Evolutionary conservation across 2,329 filamentous ascomycete genomes (phyloP).

Genomic region (Fusarium succisae): DNA sequence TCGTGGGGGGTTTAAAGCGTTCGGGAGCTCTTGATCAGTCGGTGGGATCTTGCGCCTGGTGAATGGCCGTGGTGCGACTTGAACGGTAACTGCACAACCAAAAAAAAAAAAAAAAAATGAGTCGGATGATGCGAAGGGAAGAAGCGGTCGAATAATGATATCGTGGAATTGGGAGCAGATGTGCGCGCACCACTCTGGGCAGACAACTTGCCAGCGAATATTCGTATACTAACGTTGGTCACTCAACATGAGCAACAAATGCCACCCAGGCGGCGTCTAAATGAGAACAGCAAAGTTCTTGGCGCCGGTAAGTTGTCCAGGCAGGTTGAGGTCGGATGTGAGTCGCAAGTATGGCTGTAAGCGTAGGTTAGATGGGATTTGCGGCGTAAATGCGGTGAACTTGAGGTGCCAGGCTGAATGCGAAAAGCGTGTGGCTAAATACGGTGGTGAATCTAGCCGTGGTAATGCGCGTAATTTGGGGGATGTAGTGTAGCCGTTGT

Average conservation of each 20-base stretch:
- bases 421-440: constrained; percentile 14
- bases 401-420: constrained; percentile 16
- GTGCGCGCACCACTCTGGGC: background rate
- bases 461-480: constrained; percentile 10
- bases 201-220: constrained; percentile 2
- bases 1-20: constrained; percentile 19
- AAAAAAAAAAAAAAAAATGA: background rate
- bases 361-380: constrained; percentile 21
- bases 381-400: constrained; percentile 30
- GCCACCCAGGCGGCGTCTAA: background rate
- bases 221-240: constrained; percentile 7
- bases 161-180: background rate
- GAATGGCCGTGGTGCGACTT: background rate
- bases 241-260: constrained; percentile 5
- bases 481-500: constrained; percentile 24
- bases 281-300: background rate
- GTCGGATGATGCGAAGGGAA: background rate
- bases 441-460: constrained; percentile 15
- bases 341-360: constrained; percentile 20
- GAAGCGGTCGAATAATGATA: background rate
- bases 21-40: constrained; percentile 21
- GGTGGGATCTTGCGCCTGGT: constrained; percentile 19
- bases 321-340: background rate
- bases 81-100: background rate
- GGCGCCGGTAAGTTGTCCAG: background rate